Conservation (phyloP, 768 basidiomycete genomes). For the Vishniacozyma victoriae region DNA sequence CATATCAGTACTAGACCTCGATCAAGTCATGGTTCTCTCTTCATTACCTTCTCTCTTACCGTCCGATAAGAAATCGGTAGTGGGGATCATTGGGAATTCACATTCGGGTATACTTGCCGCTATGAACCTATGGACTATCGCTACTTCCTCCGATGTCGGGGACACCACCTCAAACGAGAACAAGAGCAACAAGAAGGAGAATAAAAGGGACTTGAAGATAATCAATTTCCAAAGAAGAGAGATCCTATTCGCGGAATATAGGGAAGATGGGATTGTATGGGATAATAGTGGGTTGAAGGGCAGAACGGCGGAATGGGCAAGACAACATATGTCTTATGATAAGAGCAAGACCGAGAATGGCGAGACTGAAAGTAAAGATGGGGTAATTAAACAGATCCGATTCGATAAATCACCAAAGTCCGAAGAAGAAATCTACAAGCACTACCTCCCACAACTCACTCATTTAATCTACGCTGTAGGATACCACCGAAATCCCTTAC, state of each 20-base stretch:
- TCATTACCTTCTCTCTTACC: slow-evolving; percentile 14
- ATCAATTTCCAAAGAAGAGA: slow-evolving; percentile 19
- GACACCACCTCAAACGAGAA: not conserved
- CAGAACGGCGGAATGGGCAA: slow-evolving; percentile 23
- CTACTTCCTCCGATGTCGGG: too few relatives aligned
- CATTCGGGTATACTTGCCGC: slow-evolving; percentile 27
- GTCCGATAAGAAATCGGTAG: not conserved
- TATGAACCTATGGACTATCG: slow-evolving; percentile 20
- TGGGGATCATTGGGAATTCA: slow-evolving; percentile 28
- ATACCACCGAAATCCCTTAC: slow-evolving; percentile 15
- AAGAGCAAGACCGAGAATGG: not conserved
- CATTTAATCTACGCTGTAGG: slow-evolving; percentile 32
- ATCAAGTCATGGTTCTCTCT: slow-evolving; percentile 15
- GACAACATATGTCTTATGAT: slow-evolving; percentile 5
- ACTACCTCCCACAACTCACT: slow-evolving; percentile 14
- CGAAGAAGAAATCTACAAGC: slow-evolving; percentile 13
- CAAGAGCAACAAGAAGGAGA: not conserved
- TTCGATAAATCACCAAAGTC: slow-evolving; percentile 3
- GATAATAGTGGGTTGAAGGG: slow-evolving; percentile 33
- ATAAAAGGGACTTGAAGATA: slow-evolving; percentile 11
- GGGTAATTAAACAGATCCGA: slow-evolving; percentile 14
- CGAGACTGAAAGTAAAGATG: too few relatives aligned
- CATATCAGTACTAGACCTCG: slow-evolving; percentile 18
- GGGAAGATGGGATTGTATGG: slow-evolving; percentile 24
- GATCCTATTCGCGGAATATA: slow-evolving; percentile 23